A percentile compares a stretch with the other conserved stretches of the same genome.
These are phyloP conservation scores for Exserohilum turcica DNA, from an alignment of 2,329 filamentous ascomycete species.

Conservation along the genomic window DNA sequence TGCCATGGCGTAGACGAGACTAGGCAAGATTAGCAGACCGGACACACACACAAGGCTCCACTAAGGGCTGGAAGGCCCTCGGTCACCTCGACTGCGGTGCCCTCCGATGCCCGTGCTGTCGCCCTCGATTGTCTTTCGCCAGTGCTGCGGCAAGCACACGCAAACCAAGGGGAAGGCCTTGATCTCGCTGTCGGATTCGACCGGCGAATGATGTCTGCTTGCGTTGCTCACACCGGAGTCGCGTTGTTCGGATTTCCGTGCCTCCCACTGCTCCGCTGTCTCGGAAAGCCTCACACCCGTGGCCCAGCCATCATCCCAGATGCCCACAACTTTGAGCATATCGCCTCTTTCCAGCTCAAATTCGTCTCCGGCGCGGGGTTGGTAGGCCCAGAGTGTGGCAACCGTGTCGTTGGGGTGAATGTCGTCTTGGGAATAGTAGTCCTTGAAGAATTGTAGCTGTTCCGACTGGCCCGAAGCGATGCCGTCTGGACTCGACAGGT, in stretches of 20 bases:
- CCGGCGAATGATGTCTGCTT: slow-evolving; percentile 52
- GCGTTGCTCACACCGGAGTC: slow-evolving; percentile 93
- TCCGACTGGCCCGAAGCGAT: slow-evolving; percentile 90
- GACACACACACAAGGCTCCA: slow-evolving; percentile 12
- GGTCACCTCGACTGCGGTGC: slow-evolving; percentile 42
- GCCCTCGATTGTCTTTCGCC: slow-evolving; percentile 94
- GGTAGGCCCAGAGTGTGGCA: slow-evolving; percentile 93
- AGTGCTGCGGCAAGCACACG: slow-evolving; percentile 92
- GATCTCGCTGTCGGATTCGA: slow-evolving; percentile 71
- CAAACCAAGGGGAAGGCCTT: slow-evolving; percentile 98
- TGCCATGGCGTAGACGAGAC: slow-evolving; percentile 23
- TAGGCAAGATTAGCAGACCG: slow-evolving; percentile 36
- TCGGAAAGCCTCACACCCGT: slow-evolving; percentile 86
- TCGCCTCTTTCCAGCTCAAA: slow-evolving; percentile 92
- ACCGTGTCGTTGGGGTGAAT: slow-evolving; percentile 91
- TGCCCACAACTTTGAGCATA: slow-evolving; percentile 97
- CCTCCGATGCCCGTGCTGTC: slow-evolving; percentile 57
- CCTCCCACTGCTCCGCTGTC: slow-evolving; percentile 86
- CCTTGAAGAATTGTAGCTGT: slow-evolving; percentile 94
- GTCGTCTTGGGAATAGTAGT: slow-evolving; percentile 97
- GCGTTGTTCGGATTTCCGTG: slow-evolving; percentile 74
- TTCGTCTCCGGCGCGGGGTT: slow-evolving; percentile 90
- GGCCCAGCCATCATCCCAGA: slow-evolving; percentile 99
- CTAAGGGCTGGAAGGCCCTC: slow-evolving; percentile 39
- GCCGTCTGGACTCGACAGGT: slow-evolving; percentile 84